Evolutionary conservation across 2,329 filamentous ascomycete genomes (phyloP).

Genomic region (Botrytis porri): DNA sequence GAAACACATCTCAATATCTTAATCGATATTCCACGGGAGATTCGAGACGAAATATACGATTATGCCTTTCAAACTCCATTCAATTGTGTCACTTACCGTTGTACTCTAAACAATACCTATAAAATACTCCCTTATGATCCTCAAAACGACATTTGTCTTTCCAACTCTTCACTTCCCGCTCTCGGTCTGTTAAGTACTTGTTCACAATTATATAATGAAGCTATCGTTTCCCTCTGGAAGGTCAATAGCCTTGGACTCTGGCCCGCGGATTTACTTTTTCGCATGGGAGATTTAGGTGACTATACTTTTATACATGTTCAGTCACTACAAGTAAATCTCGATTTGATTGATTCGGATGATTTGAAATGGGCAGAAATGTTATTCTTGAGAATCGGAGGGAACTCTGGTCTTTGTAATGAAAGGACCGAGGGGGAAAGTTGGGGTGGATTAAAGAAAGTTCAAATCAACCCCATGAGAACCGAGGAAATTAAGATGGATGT

Average conservation of each 20-base stretch:
- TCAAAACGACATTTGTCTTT: constrained; percentile 14
- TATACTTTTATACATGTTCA: background rate
- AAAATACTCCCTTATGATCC: constrained; percentile 11
- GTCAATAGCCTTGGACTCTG: constrained; percentile 14
- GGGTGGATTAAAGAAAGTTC: background rate
- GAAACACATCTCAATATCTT: background rate
- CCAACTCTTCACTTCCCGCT: background rate
- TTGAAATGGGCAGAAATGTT: constrained; percentile 10
- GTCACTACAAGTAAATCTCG: constrained; percentile 13
- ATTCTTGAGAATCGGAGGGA: constrained; percentile 1
- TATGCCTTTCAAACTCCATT: constrained; percentile 10
- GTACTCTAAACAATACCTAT: background rate
- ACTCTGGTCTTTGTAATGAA: background rate
- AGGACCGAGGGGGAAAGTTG: background rate
- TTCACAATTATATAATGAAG: constrained; percentile 5
- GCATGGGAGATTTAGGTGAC: background rate
- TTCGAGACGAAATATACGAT: constrained; percentile 18
- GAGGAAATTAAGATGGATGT: constrained; percentile 16
- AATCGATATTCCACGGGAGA: constrained; percentile 10
- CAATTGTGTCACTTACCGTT: constrained; percentile 10
- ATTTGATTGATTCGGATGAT: constrained; percentile 10
- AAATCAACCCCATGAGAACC: constrained; percentile 13
- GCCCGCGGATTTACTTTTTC: constrained; percentile 17
- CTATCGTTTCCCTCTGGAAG: constrained; percentile 5
- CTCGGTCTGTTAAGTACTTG: constrained; percentile 1